These are phyloP conservation scores for Terana coerulea DNA, from an alignment of 768 basidiomycete species.

Conservation along the genomic window DNA sequence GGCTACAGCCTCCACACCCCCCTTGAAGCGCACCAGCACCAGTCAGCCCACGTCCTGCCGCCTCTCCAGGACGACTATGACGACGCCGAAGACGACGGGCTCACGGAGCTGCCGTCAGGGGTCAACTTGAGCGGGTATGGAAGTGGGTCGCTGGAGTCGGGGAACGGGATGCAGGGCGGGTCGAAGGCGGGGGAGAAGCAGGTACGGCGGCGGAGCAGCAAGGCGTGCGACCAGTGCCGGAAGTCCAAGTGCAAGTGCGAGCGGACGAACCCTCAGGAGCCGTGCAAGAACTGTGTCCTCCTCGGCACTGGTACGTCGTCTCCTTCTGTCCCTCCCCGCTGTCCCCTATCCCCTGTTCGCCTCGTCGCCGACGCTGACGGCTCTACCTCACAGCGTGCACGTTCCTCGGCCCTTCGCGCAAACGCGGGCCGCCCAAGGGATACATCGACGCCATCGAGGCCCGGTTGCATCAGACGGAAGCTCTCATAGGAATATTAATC, in stretches of 20 bases:
- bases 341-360: constrained; percentile 8
- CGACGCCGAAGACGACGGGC: constrained; percentile 57
- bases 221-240: constrained; percentile 88
- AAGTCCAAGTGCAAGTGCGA: constrained; percentile 80
- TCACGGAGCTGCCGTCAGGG: constrained; percentile 41
- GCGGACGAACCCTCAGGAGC: constrained; percentile 51
- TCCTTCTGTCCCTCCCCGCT: constrained; percentile 3
- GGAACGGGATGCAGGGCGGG: constrained; percentile 7
- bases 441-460: constrained; percentile 96
- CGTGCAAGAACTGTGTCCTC: constrained; percentile 76
- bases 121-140: constrained; percentile 16
- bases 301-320: constrained; percentile 58
- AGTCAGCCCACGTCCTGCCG: constrained; percentile 17
- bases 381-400: constrained; percentile 53
- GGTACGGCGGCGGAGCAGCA: constrained; percentile 71
- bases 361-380: neutral
- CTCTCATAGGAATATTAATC: constrained; percentile 78
- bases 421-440: constrained; percentile 87
- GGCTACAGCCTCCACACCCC: constrained; percentile 14
- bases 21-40: constrained; percentile 13
- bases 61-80: constrained; percentile 41
- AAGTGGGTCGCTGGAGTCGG: constrained; percentile 18
- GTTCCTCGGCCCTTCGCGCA: constrained; percentile 74
- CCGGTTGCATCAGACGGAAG: constrained; percentile 87
- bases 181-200: constrained; percentile 41